Evolutionary conservation across 1,284 basidiomycete species (phyloP).

Genomic region (Ganoderma lingzhi): DNA sequence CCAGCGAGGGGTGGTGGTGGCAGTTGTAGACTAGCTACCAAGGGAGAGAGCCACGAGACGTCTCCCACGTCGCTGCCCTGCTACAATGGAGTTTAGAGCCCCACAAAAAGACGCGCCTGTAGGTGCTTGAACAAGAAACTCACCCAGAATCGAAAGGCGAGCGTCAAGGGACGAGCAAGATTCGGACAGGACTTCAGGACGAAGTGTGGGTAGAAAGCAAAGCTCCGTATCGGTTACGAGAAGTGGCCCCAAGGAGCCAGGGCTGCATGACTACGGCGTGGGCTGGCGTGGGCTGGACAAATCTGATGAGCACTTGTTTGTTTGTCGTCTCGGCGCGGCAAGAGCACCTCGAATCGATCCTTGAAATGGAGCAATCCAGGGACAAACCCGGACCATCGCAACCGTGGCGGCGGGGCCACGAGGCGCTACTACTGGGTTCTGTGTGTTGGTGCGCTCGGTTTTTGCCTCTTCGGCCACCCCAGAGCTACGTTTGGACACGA

Average conservation of each 20-base stretch:
- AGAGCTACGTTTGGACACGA: too few relatives aligned
- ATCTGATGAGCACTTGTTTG: background rate
- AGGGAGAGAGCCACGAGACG: background rate
- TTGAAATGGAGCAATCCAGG: background rate
- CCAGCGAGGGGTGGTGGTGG: background rate
- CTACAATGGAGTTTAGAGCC: background rate
- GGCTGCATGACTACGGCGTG: conserved; percentile 1
- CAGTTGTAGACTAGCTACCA: background rate
- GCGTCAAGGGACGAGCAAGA: background rate
- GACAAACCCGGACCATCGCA: background rate
- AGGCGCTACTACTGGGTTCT: background rate
- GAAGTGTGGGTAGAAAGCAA: background rate
- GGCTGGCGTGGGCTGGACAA: background rate
- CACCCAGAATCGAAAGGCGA: background rate
- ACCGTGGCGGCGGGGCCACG: background rate
- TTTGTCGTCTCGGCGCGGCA: background rate
- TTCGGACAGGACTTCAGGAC: background rate
- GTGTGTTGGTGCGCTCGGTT: background rate
- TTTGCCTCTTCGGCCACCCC: background rate
- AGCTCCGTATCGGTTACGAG: background rate
- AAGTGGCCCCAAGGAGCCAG: background rate
- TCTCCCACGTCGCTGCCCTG: background rate
- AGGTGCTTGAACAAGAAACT: background rate
- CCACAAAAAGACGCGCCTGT: background rate
- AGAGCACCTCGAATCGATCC: background rate